Conservation (phyloP, 768 basidiomycete species). For the Chalciporus piperatus region DNA sequence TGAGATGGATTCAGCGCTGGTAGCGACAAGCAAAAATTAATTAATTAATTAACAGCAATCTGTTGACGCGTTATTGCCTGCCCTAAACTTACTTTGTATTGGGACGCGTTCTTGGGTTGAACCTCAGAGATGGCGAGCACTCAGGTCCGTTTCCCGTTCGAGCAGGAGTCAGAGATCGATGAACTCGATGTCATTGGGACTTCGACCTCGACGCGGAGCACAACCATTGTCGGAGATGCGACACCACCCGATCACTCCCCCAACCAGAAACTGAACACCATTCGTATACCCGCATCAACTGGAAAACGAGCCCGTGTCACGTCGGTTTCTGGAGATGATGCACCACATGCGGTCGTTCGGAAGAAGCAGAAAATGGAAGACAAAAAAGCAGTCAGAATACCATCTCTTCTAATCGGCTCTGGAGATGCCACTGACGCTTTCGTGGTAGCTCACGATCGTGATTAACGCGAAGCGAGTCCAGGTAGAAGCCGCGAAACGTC, state of each 20-base stretch:
- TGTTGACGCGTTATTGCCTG: constrained; percentile 22
- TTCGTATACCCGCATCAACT: constrained; percentile 11
- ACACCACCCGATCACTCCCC: constrained; percentile 17
- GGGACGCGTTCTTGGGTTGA: not conserved
- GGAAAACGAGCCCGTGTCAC: constrained; percentile 19
- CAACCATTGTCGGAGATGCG: constrained; percentile 28
- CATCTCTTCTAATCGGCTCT: not conserved
- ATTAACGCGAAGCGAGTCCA: constrained; percentile 36
- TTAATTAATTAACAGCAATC: no score
- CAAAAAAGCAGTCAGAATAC: constrained; percentile 39
- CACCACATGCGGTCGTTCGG: not conserved
- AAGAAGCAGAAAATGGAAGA: constrained; percentile 35
- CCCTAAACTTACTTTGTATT: constrained; percentile 14
- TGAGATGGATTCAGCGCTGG: no score
- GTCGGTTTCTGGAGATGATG: constrained; percentile 5
- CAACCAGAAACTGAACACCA: not conserved
- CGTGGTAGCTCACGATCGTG: constrained; percentile 39
- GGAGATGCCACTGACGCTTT: not conserved
- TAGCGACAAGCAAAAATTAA: no score
- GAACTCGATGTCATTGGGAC: constrained; percentile 29
- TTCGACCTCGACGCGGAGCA: constrained; percentile 25
- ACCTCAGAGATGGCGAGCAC: not conserved
- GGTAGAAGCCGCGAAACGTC: constrained; percentile 41
- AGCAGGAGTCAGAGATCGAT: constrained; percentile 18
- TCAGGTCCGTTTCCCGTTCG: constrained; percentile 9